Percentiles rank a stretch among this genome's conserved stretches.
These are phyloP conservation scores for Tulasnella sp. DNA, from an alignment of 768 basidiomycete genomes.

Conservation along the genomic window DNA sequence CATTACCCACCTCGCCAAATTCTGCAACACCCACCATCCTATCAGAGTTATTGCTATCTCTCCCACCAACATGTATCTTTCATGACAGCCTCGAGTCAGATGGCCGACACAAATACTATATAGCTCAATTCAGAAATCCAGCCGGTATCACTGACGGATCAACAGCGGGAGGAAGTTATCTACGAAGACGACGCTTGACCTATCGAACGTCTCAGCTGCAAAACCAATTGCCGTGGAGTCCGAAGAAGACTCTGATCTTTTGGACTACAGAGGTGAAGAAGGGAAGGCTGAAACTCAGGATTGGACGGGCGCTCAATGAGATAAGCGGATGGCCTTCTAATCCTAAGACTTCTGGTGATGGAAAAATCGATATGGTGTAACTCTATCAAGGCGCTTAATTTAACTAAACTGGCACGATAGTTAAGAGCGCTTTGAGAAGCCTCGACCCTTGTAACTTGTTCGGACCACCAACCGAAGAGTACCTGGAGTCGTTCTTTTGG, in stretches of 20 bases:
- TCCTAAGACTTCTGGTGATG: slow-evolving; percentile 3
- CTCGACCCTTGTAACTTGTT: too few relatives aligned
- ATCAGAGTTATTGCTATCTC: background rate
- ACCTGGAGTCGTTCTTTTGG: too few relatives aligned
- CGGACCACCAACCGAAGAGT: too few relatives aligned
- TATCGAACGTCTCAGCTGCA: background rate
- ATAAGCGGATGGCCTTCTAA: slow-evolving; percentile 12
- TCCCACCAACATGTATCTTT: background rate
- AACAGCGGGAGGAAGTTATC: slow-evolving; percentile 8
- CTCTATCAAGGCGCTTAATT: too few relatives aligned
- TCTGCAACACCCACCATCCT: background rate
- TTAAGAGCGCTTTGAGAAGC: too few relatives aligned
- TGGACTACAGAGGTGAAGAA: slow-evolving; percentile 6
- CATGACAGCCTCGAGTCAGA: too few relatives aligned
- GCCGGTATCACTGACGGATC: slow-evolving; percentile 4
- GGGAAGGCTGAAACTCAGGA: background rate
- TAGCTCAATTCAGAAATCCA: slow-evolving; percentile 10
- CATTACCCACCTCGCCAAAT: background rate
- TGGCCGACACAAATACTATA: too few relatives aligned
- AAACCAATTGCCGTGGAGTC: too few relatives aligned
- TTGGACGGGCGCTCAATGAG: slow-evolving; percentile 11
- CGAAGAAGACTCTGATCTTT: slow-evolving; percentile 2
- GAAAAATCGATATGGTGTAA: too few relatives aligned
- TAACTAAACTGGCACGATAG: too few relatives aligned
- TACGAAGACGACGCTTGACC: background rate